Conservation (phyloP, 208 protist species). For the Porcisia hertigi region DNA sequence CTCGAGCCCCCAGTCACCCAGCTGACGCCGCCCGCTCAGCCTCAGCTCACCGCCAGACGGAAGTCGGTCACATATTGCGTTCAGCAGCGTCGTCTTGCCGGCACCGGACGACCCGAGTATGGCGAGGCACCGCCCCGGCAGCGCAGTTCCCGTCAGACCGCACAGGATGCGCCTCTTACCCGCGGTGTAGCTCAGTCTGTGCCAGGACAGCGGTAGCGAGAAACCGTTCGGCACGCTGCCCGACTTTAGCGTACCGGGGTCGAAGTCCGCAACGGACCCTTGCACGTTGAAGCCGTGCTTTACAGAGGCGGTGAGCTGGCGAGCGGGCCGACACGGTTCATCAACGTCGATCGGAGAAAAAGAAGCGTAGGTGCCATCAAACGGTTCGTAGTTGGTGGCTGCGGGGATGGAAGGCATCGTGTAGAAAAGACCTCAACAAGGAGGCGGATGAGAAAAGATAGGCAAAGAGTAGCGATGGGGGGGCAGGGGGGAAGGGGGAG, state of each 20-base stretch:
- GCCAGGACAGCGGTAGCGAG: slow-evolving; percentile 72
- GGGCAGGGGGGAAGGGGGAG: too few relatives aligned
- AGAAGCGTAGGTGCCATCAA: neutral
- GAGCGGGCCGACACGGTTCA: neutral
- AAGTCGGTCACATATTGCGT: slow-evolving; percentile 76
- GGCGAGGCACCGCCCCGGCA: slow-evolving; percentile 73
- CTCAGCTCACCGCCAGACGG: slow-evolving; percentile 34
- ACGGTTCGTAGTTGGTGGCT: neutral
- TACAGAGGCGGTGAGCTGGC: neutral
- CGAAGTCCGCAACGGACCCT: slow-evolving; percentile 57
- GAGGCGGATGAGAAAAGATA: neutral
- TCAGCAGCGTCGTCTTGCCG: slow-evolving; percentile 76
- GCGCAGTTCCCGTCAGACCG: slow-evolving; percentile 70
- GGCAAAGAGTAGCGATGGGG: neutral
- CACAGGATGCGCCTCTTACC: slow-evolving; percentile 55
- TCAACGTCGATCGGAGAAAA: neutral
- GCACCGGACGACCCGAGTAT: slow-evolving; percentile 85
- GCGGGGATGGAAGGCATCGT: neutral
- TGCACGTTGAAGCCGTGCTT: slow-evolving; percentile 28
- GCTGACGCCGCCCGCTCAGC: slow-evolving; percentile 55
- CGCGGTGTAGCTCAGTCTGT: slow-evolving; percentile 66
- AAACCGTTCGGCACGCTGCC: slow-evolving; percentile 40
- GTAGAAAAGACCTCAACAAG: neutral
- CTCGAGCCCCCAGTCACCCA: slow-evolving; percentile 65
- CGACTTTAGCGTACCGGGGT: slow-evolving; percentile 29